Percentiles rank a stretch among this genome's conserved stretches.
phyloP scores from a whole-genome alignment of 352 stramenopile genomes.

The Halophytophthora batemanensis region DNA sequence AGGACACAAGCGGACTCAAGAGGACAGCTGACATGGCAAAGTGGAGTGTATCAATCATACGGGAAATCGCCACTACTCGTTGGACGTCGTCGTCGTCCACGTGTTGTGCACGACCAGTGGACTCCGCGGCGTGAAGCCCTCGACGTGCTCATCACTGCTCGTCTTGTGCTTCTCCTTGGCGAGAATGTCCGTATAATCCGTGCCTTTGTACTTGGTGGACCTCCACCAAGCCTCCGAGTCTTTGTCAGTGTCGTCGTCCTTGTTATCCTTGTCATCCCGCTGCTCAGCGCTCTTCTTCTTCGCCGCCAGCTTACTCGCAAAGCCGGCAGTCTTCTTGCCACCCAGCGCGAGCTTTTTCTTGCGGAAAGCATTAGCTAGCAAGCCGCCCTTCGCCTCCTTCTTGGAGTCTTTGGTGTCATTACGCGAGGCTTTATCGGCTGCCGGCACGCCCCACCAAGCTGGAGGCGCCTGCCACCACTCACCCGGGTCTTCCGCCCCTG shows the following conservation, averaged over 20 bases:
- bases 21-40: not conserved
- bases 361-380: constrained; percentile 19
- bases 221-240: constrained; percentile 66
- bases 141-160: constrained; percentile 12
- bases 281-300: not conserved
- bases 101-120: constrained; percentile 41
- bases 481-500: constrained; percentile 17
- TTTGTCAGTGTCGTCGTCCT: constrained; percentile 9
- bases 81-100: constrained; percentile 26
- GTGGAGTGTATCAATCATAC: not conserved
- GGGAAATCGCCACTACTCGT: constrained; percentile 15
- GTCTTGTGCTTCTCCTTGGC: constrained; percentile 13
- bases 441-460: constrained; percentile 48
- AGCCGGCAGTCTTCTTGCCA: not conserved
- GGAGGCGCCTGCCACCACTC: constrained; percentile 68
- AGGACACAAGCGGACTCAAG: too few species aligned
- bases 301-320: constrained; percentile 7
- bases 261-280: not conserved
- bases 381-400: constrained; percentile 15
- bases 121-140: constrained; percentile 21
- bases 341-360: constrained; percentile 18
- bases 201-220: constrained; percentile 66
- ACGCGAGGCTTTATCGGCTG: constrained; percentile 3
- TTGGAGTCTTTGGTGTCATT: constrained; percentile 23
- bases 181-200: constrained; percentile 50